Conservation (phyloP, 257 asterid genomes). For the Dorcoceras hygrometricum region DNA sequence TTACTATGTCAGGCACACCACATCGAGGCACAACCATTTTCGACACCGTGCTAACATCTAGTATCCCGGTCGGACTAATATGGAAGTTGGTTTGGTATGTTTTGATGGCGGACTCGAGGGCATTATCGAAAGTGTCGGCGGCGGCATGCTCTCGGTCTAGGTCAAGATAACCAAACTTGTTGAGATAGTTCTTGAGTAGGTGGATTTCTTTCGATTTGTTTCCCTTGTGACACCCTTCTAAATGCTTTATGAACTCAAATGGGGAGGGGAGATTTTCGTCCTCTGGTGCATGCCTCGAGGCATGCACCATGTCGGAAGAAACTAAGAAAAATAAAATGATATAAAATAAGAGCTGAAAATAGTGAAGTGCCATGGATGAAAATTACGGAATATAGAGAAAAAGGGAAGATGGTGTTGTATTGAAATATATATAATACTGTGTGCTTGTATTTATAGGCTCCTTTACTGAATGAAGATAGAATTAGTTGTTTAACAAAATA, state of each 20-base stretch:
- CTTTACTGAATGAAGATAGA: background rate
- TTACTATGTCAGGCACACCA: conserved; percentile 22
- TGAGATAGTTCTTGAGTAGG: conserved; percentile 28
- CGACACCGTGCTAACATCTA: conserved; percentile 16
- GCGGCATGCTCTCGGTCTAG: conserved; percentile 18
- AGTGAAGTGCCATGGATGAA: conserved; percentile 24
- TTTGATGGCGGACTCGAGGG: background rate
- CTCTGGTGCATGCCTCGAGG: conserved; percentile 14
- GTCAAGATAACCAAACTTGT: conserved; percentile 33
- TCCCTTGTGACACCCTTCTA: conserved; percentile 37
- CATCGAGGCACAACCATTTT: conserved; percentile 25
- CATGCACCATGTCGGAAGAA: conserved; percentile 6
- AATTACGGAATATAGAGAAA: too few species aligned
- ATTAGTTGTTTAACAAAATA: background rate
- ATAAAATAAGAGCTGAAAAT: conserved; percentile 4
- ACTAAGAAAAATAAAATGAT: conserved; percentile 10
- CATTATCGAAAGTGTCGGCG: conserved; percentile 8
- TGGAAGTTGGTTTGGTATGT: background rate
- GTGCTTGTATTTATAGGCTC: background rate
- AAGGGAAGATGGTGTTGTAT: background rate
- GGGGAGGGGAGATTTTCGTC: conserved; percentile 15
- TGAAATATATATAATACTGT: too few species aligned
- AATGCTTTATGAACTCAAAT: conserved; percentile 35
- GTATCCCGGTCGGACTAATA: conserved; percentile 17
- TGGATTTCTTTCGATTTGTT: conserved; percentile 24